These are phyloP conservation scores for Eucalyptus camaldulensis DNA, from an alignment of 345 rosid species.

Conservation along the genomic window DNA sequence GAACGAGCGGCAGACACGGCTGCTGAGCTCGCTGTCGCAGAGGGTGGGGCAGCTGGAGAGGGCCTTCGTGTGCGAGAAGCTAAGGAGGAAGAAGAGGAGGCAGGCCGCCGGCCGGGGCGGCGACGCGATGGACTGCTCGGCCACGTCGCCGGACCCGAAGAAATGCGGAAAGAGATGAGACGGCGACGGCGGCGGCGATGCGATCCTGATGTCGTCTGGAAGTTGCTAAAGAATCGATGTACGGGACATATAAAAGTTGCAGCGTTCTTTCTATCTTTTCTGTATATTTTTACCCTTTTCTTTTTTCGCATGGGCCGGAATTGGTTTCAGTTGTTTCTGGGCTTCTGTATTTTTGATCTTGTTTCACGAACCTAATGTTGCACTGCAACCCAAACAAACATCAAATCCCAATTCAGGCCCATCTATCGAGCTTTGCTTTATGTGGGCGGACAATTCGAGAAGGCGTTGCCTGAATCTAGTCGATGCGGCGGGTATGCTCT, in stretches of 20 bases:
- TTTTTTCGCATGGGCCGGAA: neutral
- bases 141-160: neutral
- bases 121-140: neutral
- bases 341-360: neutral
- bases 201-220: neutral
- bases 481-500: neutral
- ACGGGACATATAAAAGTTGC: neutral
- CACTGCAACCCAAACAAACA: neutral
- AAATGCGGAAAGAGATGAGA: constrained; percentile 2
- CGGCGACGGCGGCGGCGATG: neutral
- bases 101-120: neutral
- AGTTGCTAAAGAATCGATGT: neutral
- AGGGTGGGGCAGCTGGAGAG: constrained; percentile 52
- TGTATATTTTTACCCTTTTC: neutral
- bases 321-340: neutral
- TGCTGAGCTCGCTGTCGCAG: constrained; percentile 24
- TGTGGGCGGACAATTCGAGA: neutral
- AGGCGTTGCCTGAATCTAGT: neutral
- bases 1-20: constrained; percentile 31
- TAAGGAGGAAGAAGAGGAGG: constrained; percentile 27
- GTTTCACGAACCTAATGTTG: neutral
- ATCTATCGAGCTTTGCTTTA: neutral
- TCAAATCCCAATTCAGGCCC: neutral
- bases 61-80: constrained; percentile 29
- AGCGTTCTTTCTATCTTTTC: neutral